Percentiles rank a stretch among this genome's conserved stretches.
These are phyloP conservation scores for Ophiostoma novo-ulmi DNA, from an alignment of 2,329 filamentous ascomycete genomes.

Conservation along the genomic window DNA sequence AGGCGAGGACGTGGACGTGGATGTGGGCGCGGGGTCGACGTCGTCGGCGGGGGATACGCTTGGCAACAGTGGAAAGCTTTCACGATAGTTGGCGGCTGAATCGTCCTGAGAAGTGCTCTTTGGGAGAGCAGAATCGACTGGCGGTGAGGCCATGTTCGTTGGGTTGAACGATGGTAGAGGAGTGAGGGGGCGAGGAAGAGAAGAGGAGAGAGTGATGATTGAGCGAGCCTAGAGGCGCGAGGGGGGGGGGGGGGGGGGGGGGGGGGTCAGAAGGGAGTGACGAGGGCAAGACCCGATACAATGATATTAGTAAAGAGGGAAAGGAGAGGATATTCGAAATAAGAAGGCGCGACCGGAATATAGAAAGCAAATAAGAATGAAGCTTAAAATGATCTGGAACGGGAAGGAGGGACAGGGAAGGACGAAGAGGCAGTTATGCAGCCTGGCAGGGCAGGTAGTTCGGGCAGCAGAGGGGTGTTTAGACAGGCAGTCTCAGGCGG, in stretches of 20 bases:
- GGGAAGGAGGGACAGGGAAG: not conserved
- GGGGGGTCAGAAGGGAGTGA: not conserved
- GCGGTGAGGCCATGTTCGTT: not conserved
- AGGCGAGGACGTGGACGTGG: not conserved
- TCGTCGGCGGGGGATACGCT: not conserved
- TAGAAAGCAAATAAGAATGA: not conserved
- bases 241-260: too few species aligned
- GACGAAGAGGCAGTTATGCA: not conserved
- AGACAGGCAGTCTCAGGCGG: not conserved
- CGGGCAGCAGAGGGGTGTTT: not conserved
- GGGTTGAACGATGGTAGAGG: not conserved
- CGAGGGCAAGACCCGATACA: not conserved
- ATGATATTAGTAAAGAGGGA: not conserved
- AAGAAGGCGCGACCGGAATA: conserved; percentile 7
- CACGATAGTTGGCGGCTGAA: not conserved
- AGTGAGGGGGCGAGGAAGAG: not conserved
- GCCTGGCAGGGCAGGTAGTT: not conserved
- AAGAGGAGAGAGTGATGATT: too few species aligned
- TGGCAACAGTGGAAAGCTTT: not conserved
- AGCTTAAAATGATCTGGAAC: conserved; percentile 7
- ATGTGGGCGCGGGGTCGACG: not conserved
- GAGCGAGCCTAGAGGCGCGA: too few species aligned
- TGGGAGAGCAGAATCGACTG: not conserved
- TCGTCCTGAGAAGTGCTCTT: not conserved
- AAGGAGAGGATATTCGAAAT: not conserved